phyloP scores from a whole-genome alignment of 1,284 basidiomycete genomes.

The Phellinidium pouzarii region DNA sequence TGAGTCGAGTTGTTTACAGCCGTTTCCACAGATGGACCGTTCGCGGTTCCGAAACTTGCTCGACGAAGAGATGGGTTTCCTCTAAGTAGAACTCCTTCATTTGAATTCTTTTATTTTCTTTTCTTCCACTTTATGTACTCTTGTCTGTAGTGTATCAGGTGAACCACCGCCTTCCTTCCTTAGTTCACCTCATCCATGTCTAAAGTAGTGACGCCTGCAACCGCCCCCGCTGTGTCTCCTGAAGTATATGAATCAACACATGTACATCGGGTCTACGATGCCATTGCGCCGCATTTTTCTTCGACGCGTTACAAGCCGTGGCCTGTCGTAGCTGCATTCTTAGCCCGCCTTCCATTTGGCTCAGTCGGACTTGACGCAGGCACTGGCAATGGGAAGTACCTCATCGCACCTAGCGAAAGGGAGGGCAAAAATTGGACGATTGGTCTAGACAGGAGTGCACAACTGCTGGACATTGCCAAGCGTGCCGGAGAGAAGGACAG shows the following conservation, averaged over 20 bases:
- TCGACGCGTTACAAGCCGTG: constrained; percentile 97
- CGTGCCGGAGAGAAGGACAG: constrained; percentile 44
- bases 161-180: not conserved
- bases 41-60: constrained; percentile 57
- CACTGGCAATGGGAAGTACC: constrained; percentile 97
- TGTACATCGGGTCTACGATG: constrained; percentile 85
- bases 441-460: constrained; percentile 77
- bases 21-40: constrained; percentile 62
- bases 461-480: constrained; percentile 71
- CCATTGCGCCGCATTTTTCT: constrained; percentile 89
- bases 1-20: constrained; percentile 38
- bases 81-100: constrained; percentile 10
- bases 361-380: constrained; percentile 91
- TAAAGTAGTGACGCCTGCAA: constrained; percentile 32
- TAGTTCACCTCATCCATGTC: not conserved
- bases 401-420: constrained; percentile 58
- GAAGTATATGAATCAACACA: constrained; percentile 63
- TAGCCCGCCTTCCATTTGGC: constrained; percentile 67
- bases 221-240: constrained; percentile 38
- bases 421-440: constrained; percentile 62
- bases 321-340: constrained; percentile 86
- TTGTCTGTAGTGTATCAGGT: not conserved
- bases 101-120: too few relatives aligned
- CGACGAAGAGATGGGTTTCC: constrained; percentile 71
- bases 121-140: not conserved